A percentile compares a stretch with the other conserved stretches of the same genome.
These are phyloP conservation scores for Colletotrichum magnum DNA, from an alignment of 2,329 filamentous ascomycete genomes.

Conservation along the genomic window DNA sequence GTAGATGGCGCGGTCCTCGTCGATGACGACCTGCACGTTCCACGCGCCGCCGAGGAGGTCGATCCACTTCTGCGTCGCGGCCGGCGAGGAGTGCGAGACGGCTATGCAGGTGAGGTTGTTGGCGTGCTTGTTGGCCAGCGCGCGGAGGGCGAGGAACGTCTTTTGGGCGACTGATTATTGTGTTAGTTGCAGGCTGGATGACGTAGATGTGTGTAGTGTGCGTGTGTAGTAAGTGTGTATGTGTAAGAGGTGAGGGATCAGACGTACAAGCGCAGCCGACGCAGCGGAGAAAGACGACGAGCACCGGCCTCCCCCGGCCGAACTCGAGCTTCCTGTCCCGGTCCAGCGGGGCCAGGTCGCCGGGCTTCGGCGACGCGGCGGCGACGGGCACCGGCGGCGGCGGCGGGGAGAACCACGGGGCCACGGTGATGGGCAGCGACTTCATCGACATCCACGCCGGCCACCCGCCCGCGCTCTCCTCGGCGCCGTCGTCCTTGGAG, in stretches of 20 bases:
- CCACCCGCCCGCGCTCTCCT: slow-evolving; percentile 51
- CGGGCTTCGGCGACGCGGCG: slow-evolving; percentile 60
- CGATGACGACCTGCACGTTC: slow-evolving; percentile 68
- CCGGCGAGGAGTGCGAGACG: slow-evolving; percentile 70
- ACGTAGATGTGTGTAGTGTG: not conserved
- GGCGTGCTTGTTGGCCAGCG: slow-evolving; percentile 66
- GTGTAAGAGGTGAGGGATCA: slow-evolving; percentile 19
- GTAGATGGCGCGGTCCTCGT: slow-evolving; percentile 70
- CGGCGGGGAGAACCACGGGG: slow-evolving; percentile 67
- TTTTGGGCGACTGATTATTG: slow-evolving; percentile 66
- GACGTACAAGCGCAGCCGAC: slow-evolving; percentile 69
- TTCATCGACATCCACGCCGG: slow-evolving; percentile 65
- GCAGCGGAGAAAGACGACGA: slow-evolving; percentile 68
- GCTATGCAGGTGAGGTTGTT: slow-evolving; percentile 67
- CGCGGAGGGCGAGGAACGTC: slow-evolving; percentile 69
- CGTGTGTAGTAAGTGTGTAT: not conserved
- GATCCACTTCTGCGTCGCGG: slow-evolving; percentile 70
- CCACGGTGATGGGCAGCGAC: slow-evolving; percentile 65
- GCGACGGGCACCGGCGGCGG: slow-evolving; percentile 64
- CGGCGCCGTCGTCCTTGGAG: slow-evolving; percentile 45
- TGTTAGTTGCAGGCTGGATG: not conserved
- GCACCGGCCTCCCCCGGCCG: slow-evolving; percentile 58
- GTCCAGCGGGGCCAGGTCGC: slow-evolving; percentile 64
- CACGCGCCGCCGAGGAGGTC: slow-evolving; percentile 70
- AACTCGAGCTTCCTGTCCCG: slow-evolving; percentile 59